Evolutionary conservation across 805 yeast genomes (phyloP), one percentile per base, ranked within the genome.

Genomic region (Saccharomycopsis babjevae): DNA sequence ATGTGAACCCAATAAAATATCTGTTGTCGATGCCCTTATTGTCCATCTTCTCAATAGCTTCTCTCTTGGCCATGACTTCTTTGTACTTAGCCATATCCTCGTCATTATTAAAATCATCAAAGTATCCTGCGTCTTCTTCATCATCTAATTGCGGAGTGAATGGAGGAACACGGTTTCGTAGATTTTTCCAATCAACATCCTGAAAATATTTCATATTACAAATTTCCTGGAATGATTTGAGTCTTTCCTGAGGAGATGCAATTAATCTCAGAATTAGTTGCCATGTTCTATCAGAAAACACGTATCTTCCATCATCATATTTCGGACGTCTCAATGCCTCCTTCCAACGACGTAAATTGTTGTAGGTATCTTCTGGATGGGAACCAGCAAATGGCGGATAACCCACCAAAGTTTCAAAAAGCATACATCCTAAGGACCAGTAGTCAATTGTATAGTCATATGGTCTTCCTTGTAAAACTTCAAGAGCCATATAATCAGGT

Each of bases 401-500:
- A 0, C 99, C 98, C 65, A 94, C 94, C 61, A 94, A 81, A 56
- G 97, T 89, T 74, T 94, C 99, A 71, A 93, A 94, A 46, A 94
- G 77, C 86, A 94, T 94, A 74, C 99, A 94, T 4, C 99, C 99
- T 62, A 94, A 77, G 0, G 98, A 92, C 99, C 99, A 94, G 72
- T 94, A 94, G 76, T 94, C 99, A 61, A 96, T 96, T 16, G 99
- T 93, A 71, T 86, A 92, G 71, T 94, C 97, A 72, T 94, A 94
- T 62, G 85, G 84, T 69, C 87, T 88, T 7, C 99, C 99, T 73
- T 90, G 96, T 59, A 94, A 81, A 13, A 94, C 98, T 73, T 94
- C 99, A 57, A 94, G 78, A 1, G 99, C 99, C 99, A 94, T 94
- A 71, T 94, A 94, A 73, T 94, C 99, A 1, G 99, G 99, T 5